Evolutionary conservation across 2,329 filamentous ascomycete species (phyloP), one percentile per base, ranked within the genome.

Genomic region (Pseudogymnoascus verrucosus): DNA sequence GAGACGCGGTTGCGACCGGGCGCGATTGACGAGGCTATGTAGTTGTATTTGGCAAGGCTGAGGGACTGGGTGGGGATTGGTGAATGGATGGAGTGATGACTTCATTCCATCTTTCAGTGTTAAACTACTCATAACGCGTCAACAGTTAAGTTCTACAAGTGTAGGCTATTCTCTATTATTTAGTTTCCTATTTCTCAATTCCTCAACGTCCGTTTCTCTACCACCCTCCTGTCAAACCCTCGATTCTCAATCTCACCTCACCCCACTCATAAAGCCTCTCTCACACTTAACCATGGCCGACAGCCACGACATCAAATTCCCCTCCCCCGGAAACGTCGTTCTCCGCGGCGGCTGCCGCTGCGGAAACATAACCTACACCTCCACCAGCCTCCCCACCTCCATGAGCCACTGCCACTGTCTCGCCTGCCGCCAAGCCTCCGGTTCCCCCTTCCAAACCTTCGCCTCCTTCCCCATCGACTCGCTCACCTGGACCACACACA

Each of bases 381-480:
- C 73, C 61, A 74, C 73, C 12, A 66, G 65, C 1, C 67, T 72
- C 0, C 78, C 79, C 0, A 69, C 67, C 11, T 65, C 69, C 23
- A 69, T 79, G 28, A 73, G 71, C 16, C 70, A 77, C 63, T 83
- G 80, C 69, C 75, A 82, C 68, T 83, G 80, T 67, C 71, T 69
- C n/a, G 76, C 76, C 42, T 83, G 80, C 66, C 78, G 79, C 64
- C 78, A 78, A 67, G 65, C 80, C 40, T 77, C 79, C 1, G 79
- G 80, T 11, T 76, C 75, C 3, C 75, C 76, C 1, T 82, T 75
- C 64, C 71, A 80, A 37, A 73, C 76, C 3, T 82, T 79, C 65
- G 72, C 74, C 6, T 65, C 72, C 7, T 76, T 81, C 42, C 70
- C 74, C 0, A 65, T 65, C 39, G 63, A 67, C 6, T 65, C 72